Conservation (phyloP, 208 protist genomes). For the Trypanosoma platydactyli region DNA sequence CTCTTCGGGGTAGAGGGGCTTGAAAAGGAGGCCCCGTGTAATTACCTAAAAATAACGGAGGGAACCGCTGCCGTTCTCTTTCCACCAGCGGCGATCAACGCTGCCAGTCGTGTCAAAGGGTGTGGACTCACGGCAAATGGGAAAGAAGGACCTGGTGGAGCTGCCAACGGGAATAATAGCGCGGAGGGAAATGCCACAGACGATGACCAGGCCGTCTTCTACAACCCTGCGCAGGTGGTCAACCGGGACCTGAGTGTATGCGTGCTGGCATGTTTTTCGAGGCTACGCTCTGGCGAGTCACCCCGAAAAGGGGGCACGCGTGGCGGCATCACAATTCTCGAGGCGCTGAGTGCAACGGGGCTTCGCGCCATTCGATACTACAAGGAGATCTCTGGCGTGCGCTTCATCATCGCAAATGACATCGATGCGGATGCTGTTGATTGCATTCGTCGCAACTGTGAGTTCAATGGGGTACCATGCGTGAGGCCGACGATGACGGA, state of each 20-base stretch:
- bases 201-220: slow-evolving; percentile 93
- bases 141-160: not conserved
- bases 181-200: slow-evolving; percentile 3
- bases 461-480: slow-evolving; percentile 91
- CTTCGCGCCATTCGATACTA: slow-evolving; percentile 97
- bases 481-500: slow-evolving; percentile 58
- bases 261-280: slow-evolving; percentile 87
- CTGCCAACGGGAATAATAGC: not conserved
- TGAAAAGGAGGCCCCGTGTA: slow-evolving; percentile 43
- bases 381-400: slow-evolving; percentile 95
- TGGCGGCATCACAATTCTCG: slow-evolving; percentile 94
- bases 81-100: slow-evolving; percentile 50
- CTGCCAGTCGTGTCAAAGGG: not conserved
- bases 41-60: slow-evolving; percentile 74
- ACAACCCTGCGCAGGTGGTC: slow-evolving; percentile 97
- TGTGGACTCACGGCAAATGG: not conserved
- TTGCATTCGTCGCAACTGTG: slow-evolving; percentile 95
- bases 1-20: slow-evolving; percentile 63
- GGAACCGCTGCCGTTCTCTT: slow-evolving; percentile 80
- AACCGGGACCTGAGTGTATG: slow-evolving; percentile 98
- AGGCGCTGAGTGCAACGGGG: slow-evolving; percentile 97
- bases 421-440: slow-evolving; percentile 94
- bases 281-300: slow-evolving; percentile 46
- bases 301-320: slow-evolving; percentile 59
- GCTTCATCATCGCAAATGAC: slow-evolving; percentile 98